A percentile compares a stretch with the other conserved stretches of the same genome.
These are phyloP conservation scores for Aspergillus coremiiformis DNA, from an alignment of 495 filamentous ascomycete genomes.

Conservation along the genomic window DNA sequence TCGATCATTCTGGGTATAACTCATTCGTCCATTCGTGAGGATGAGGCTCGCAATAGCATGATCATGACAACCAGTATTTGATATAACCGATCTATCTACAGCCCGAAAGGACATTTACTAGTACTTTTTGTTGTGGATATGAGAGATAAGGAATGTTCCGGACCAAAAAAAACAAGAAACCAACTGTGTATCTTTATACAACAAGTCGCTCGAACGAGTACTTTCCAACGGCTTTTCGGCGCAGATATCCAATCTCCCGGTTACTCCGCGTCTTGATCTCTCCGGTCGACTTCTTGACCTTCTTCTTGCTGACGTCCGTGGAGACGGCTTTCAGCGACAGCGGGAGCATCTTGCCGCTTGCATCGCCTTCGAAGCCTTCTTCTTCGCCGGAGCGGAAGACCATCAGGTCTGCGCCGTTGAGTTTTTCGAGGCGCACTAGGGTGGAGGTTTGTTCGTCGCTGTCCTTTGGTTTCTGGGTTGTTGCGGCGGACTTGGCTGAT, in stretches of 20 bases:
- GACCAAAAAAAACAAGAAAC: neutral
- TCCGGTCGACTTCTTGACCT: conserved; percentile 37
- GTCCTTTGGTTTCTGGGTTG: neutral
- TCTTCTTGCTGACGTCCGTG: conserved; percentile 48
- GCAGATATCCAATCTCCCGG: conserved; percentile 64
- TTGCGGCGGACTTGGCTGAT: neutral
- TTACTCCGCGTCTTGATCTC: conserved; percentile 55
- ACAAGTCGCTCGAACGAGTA: conserved; percentile 72
- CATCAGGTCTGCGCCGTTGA: conserved; percentile 39
- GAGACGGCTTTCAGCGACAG: conserved; percentile 64
- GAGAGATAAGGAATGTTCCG: no score
- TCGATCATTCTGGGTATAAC: no score
- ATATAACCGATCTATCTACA: no score
- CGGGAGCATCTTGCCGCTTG: conserved; percentile 44
- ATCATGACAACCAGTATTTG: no score
- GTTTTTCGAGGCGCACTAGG: conserved; percentile 31
- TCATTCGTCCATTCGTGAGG: no score
- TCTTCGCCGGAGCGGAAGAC: conserved; percentile 31
- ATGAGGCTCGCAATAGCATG: no score
- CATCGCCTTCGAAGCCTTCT: conserved; percentile 30
- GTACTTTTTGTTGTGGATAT: no score
- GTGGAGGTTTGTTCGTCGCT: conserved; percentile 5
- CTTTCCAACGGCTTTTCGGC: conserved; percentile 62
- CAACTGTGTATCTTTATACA: conserved; percentile 31
- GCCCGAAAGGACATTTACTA: no score